Evolutionary conservation across 345 rosid species (phyloP), one percentile per base, ranked within the genome.

Genomic region (Eucalyptus cloeziana): DNA sequence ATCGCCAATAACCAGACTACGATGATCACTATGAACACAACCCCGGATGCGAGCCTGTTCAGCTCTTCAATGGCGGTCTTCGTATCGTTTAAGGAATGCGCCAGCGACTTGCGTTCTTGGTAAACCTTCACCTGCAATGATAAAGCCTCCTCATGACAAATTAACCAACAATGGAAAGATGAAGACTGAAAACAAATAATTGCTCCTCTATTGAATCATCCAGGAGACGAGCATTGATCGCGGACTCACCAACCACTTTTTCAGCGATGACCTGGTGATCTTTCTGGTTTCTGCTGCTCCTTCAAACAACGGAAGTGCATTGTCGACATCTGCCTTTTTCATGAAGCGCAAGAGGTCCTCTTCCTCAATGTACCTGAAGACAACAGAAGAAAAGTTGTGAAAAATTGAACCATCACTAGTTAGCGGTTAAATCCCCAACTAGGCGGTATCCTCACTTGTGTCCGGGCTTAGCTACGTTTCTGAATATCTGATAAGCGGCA

Each of bases 31-130:
- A 94, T 52, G 85, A 92, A 6, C 89, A 94, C 88, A 87, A 89
- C 12, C 21, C 45, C 94, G 12, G 95, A 92, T 85, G 76, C 80
- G 52, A 95, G 92, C 92, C 87, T 93, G 92, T 94, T 95, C 76
- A 95, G 93, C 89, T 95, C 96, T 50, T 94, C 95, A 45, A 95
- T 92, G 64, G 96, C 95, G 37, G 97, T 95, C 91, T 94, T 93
- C 15, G 94, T 91, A 43, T 95, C 97, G 13, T 93, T 94, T 88
- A 94, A 89, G 79, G 96, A 93, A 87, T 93, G 96, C 11, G 92
- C 96, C 64, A 95, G 90, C 3, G 93, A 90, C 88, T 94, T 94
- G 40, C 96, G 94, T 50, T 93, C 96, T 60, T 88, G 86, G 89
- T 92, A 94, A 50, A 92, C 94, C 51, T 93, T 94, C 67, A 94